phyloP scores from a whole-genome alignment of 108 stramenopile genomes.

The Conticribra weissflogii region DNA sequence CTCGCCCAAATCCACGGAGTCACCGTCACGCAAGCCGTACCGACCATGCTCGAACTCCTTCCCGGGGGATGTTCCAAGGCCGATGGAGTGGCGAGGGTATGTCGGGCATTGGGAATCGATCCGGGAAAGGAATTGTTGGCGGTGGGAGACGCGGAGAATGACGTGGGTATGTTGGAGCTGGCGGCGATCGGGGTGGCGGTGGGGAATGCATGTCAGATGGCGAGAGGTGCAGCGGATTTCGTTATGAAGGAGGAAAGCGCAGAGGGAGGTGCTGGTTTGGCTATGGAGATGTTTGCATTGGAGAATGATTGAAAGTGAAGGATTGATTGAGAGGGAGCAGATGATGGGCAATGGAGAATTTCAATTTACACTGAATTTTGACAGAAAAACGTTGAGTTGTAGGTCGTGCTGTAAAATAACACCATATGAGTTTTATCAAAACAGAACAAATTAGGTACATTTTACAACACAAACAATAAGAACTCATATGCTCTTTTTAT shows the following conservation, averaged over 20 bases:
- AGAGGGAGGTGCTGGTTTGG: conserved; percentile 92
- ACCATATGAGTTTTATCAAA: no score
- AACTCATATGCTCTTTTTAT: no score
- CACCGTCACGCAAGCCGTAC: conserved; percentile 83
- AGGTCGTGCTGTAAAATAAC: no score
- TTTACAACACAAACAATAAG: no score
- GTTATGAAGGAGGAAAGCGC: conserved; percentile 78
- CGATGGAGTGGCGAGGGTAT: conserved; percentile 80
- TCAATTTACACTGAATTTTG: no score
- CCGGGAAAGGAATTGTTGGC: conserved; percentile 69
- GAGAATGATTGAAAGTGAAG: conserved; percentile 14
- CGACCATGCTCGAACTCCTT: conserved; percentile 91
- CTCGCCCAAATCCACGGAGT: conserved; percentile 60
- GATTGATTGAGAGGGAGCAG: not conserved
- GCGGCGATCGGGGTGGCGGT: conserved; percentile 85
- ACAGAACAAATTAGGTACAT: no score
- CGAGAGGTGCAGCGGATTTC: conserved; percentile 78
- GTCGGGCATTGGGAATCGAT: conserved; percentile 77
- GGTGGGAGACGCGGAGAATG: conserved; percentile 95
- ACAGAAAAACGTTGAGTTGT: no score
- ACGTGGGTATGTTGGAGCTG: conserved; percentile 80
- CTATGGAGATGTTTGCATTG: conserved; percentile 74
- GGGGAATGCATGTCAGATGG: conserved; percentile 81
- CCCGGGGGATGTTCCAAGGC: conserved; percentile 91
- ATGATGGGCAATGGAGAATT: no score